Conservation (phyloP, 2,329 filamentous ascomycete genomes). For the Alternaria sp. region DNA sequence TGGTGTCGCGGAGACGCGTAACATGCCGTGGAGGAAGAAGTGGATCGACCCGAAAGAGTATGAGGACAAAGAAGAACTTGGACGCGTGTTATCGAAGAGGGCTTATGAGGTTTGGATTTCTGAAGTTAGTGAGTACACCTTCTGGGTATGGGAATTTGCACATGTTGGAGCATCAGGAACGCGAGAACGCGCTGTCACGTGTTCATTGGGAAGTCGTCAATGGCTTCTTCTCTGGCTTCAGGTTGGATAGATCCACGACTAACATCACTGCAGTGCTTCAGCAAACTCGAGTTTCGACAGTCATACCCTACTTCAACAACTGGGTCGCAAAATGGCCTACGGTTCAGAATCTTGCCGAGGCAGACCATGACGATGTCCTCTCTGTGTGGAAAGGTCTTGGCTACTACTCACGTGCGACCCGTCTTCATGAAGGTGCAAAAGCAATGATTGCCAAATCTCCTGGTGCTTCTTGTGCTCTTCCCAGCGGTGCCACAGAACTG, state of each 20-base stretch:
- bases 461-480: conserved; percentile 60
- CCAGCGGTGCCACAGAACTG: conserved; percentile 57
- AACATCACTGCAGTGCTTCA: conserved; percentile 61
- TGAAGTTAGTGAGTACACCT: conserved; percentile 62
- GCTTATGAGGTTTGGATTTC: conserved; percentile 73
- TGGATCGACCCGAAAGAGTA: conserved; percentile 61
- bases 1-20: conserved; percentile 40
- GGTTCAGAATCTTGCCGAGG: conserved; percentile 64
- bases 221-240: neutral
- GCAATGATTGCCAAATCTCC: conserved; percentile 54
- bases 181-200: conserved; percentile 31
- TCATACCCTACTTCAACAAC: conserved; percentile 69
- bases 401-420: conserved; percentile 70
- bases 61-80: conserved; percentile 42
- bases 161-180: neutral
- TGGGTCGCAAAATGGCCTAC: conserved; percentile 71
- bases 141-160: neutral
- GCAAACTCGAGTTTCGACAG: conserved; percentile 69
- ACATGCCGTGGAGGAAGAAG: conserved; percentile 60
- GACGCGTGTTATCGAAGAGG: conserved; percentile 58
- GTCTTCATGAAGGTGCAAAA: conserved; percentile 66
- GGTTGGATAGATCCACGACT: neutral
- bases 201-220: neutral
- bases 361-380: conserved; percentile 64
- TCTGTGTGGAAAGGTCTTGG: conserved; percentile 68